Base-by-base conservation (phyloP, 164 flowering plant species). In the Cinnamomum chago region DNA sequence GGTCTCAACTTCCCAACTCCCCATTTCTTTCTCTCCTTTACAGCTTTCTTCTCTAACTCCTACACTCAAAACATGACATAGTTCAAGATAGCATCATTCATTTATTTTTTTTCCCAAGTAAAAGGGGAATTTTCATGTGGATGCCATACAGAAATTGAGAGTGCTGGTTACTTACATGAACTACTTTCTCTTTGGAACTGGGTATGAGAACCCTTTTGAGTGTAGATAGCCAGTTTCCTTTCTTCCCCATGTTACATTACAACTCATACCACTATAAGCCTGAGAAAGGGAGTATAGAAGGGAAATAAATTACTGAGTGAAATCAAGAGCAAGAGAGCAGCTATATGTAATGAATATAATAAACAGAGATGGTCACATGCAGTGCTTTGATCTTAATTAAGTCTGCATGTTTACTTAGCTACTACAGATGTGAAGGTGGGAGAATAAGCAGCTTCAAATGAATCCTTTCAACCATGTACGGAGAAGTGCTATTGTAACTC, bases 221-320 rank as follows among this genome's bases (percentile, higher is more conserved):
- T 62, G 97, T 95, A 73, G 98, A 87, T 81, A 93, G 85, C 99
- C 98, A 93, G 80, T 88, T 87, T 58, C 89, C 90, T 82, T 79
- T 87, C 89, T 87, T 90, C 30, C 93, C 95, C 97, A 92, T 92
- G 47, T 72, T 78, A 71, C 90, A 89, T 90, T 81, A 83, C 67
- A 64, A 22, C 28, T 68, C 20, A 25, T 30, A 13, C 55, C 35
- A 15, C 24, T 35, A 17, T 64, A 70, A 22, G 15, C 58, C 24
- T 33, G 25, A 47, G 25, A 13, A 64, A 66, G 10, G 24, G 67
- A 17, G 14, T 23, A 25, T 47, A 50, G 10, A 14, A 67, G 23
- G 12, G 24, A n/a, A 58, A n/a, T 30, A 6, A 35, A 72, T 33
- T 72, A 30, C 20, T 12, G 22, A 72, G 14, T 22, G 66, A n/a